A percentile compares a stretch with the other conserved stretches of the same genome.
Conservation (phyloP, 2,329 filamentous ascomycete species). For the Truncatella angustata region DNA sequence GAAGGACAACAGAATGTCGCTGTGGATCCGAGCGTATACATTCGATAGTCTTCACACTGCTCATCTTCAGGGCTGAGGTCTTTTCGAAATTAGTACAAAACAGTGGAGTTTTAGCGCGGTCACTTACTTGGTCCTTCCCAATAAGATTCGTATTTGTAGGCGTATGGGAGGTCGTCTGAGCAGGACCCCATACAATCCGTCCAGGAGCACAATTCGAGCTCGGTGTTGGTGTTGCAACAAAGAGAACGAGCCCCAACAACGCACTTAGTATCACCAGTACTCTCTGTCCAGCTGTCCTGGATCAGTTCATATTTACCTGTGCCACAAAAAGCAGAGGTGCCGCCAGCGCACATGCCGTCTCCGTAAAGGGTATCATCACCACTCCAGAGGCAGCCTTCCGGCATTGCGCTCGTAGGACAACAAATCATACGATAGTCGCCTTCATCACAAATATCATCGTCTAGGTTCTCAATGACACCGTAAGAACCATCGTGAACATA, state of each 20-base stretch:
- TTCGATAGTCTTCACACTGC: not conserved
- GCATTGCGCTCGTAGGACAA: not conserved
- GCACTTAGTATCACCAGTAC: not conserved
- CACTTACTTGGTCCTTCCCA: not conserved
- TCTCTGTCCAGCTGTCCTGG: not conserved
- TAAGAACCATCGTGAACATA: not conserved
- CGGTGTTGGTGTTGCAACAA: not conserved
- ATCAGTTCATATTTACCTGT: constrained; percentile 1
- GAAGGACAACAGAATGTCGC: not conserved
- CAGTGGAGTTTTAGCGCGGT: not conserved
- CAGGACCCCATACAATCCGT: constrained; percentile 1
- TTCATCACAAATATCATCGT: not conserved
- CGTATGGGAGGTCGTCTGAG: not conserved
- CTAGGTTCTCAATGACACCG: not conserved
- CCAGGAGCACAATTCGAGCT: constrained; percentile 1
- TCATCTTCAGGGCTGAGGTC: not conserved
- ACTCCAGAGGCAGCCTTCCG: not conserved
- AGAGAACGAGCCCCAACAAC: constrained; percentile 1
- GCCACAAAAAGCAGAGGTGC: not conserved
- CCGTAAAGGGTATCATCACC: not conserved
- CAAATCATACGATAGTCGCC: not conserved
- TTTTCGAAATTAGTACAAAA: not conserved
- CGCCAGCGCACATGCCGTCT: constrained; percentile 1
- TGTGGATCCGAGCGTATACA: not conserved
- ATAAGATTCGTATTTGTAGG: not conserved